phyloP scores from a whole-genome alignment of 1,284 basidiomycete genomes.

The Pseudozyma sp. region DNA sequence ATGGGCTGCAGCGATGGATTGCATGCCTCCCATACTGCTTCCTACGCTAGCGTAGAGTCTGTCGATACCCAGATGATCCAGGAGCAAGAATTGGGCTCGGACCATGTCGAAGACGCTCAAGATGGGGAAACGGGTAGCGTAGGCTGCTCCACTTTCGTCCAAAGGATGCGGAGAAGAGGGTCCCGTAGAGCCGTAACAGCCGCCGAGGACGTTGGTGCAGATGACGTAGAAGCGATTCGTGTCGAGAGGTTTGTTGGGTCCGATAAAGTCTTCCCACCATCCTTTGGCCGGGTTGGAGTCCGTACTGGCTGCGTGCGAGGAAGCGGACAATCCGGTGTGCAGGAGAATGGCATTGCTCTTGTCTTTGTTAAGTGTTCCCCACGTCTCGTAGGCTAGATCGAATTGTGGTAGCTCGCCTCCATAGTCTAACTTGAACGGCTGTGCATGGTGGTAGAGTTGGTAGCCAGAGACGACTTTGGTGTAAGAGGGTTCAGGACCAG shows the following conservation, averaged over 20 bases:
- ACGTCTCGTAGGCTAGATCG: constrained; percentile 95
- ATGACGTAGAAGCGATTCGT: constrained; percentile 92
- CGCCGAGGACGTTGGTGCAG: constrained; percentile 96
- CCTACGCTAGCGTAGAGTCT: constrained; percentile 92
- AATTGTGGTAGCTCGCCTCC: constrained; percentile 78
- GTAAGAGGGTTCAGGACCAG: constrained; percentile 71
- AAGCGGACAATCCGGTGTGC: constrained; percentile 94
- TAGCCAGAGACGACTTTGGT: constrained; percentile 70
- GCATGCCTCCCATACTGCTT: constrained; percentile 97
- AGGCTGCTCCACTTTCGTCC: constrained; percentile 73
- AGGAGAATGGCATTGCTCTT: constrained; percentile 93
- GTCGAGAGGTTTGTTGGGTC: constrained; percentile 88
- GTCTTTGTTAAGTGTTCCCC: constrained; percentile 85
- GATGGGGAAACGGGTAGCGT: constrained; percentile 91
- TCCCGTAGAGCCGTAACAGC: constrained; percentile 96
- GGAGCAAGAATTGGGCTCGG: constrained; percentile 85
- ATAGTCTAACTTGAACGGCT: constrained; percentile 81
- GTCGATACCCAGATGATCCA: constrained; percentile 86
- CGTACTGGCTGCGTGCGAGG: constrained; percentile 92
- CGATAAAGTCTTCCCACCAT: constrained; percentile 99
- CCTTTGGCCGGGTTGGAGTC: constrained; percentile 82
- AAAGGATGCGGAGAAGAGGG: constrained; percentile 82
- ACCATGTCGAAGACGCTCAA: constrained; percentile 96
- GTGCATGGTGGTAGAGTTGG: constrained; percentile 67
- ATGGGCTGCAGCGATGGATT: constrained; percentile 94